A percentile compares a stretch with the other conserved stretches of the same genome.
phyloP scores from a whole-genome alignment of 2,329 filamentous ascomycete genomes.

The Colletotrichum navitas region DNA sequence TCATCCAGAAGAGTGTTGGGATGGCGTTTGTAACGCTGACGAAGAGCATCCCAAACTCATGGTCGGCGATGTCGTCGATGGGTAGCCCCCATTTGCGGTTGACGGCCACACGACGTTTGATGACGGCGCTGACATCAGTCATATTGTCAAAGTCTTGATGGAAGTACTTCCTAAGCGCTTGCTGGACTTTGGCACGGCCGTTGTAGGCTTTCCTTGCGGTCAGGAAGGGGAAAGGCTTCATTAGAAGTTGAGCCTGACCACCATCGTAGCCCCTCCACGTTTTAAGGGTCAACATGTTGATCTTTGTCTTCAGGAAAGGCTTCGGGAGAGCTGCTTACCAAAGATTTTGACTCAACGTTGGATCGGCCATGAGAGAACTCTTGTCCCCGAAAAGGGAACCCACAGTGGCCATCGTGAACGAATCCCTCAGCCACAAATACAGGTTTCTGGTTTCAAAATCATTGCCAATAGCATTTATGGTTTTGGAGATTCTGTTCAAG shows the following conservation, averaged over 20 bases:
- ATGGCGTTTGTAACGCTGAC: constrained; percentile 53
- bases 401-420: constrained; percentile 54
- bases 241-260: constrained; percentile 18
- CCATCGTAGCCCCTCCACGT: constrained; percentile 20
- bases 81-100: constrained; percentile 49
- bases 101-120: constrained; percentile 47
- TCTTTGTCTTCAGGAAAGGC: background rate
- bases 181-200: constrained; percentile 45
- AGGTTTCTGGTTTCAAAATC: constrained; percentile 14
- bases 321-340: constrained; percentile 1
- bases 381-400: constrained; percentile 58
- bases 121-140: constrained; percentile 47
- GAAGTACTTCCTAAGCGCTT: constrained; percentile 49
- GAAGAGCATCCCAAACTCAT: constrained; percentile 51
- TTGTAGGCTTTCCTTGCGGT: constrained; percentile 46
- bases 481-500: constrained; percentile 50
- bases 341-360: constrained; percentile 12
- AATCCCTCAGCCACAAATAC: constrained; percentile 54
- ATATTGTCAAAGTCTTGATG: constrained; percentile 44
- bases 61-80: constrained; percentile 47
- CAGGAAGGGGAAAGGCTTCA: constrained; percentile 25
- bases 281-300: background rate
- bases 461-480: constrained; percentile 46
- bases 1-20: constrained; percentile 54
- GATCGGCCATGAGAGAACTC: constrained; percentile 55